Base-by-base conservation (phyloP, 1,139 yeast species). In the Debaryomyces nepalensis region DNA sequence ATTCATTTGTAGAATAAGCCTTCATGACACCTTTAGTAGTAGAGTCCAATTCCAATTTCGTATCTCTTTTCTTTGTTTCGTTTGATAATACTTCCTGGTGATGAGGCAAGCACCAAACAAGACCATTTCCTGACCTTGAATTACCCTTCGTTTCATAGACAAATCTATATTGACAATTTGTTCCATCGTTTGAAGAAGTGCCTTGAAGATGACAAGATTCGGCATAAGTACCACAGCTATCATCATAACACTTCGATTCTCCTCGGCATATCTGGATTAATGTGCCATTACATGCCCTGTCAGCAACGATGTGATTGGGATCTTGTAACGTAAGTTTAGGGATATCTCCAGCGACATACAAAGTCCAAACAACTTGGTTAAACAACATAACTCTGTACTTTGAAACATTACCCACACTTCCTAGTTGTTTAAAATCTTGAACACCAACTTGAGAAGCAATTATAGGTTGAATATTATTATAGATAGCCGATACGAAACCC, bases 401-500 rank as follows among this genome's bases (percentile, higher is more conserved):
- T 8, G 56, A 46, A 9, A 53, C 42, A 34, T 47, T 37, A 9
- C 56, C 56, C 3, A 53, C 48, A 0, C 43, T 19, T 1, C 59
- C 61, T 1, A 50, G 49, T 36, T 53, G 57, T 5, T 54, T 48
- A 41, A 53, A 48, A n/a, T 68, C 59, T 55, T 77, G 77, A 52
- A 85, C 69, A 0, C 93, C 95, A 27, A 84, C 86, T 36, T 80
- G 79, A 21, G 88, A 81, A 3, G 74, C 72, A 33, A 85, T 58
- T 19, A 73, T 66, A 1, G 90, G 85, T 5, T 69, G 69, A 27
- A 84, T 63, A 46, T 73, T 73, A n/a, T 61, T 57, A 43, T 84
- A 85, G 3, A 82, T 67, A 2, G 86, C 84, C 4, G 88, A 79
- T 10, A 82, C 64, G 46, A 84, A 79, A 0, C 91, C 91, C 86